Evolutionary conservation across 179 eudicot species (phyloP).

Genomic region (Silene vulgaris): DNA sequence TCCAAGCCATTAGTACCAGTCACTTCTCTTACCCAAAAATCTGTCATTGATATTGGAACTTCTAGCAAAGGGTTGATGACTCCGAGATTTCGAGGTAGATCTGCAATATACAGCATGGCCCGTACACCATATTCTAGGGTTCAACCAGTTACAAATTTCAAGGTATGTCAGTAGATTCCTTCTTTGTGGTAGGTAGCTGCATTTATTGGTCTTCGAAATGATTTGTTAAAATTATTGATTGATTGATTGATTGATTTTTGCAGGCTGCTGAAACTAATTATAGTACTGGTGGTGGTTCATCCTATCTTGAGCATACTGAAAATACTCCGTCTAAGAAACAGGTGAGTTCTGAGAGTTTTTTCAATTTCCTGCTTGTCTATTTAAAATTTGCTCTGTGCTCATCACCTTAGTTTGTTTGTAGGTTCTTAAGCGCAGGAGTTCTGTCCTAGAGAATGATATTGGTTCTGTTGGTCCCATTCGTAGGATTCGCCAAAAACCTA

Average conservation of each 20-base stretch:
- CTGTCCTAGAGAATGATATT: conserved; percentile 64
- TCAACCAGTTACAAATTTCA: conserved; percentile 32
- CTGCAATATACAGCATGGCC: conserved; percentile 84
- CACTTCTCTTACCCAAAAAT: conserved; percentile 35
- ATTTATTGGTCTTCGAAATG: neutral
- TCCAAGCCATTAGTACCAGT: conserved; percentile 36
- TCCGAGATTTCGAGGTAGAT: conserved; percentile 73
- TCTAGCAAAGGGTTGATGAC: conserved; percentile 54
- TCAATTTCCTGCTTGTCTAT: conserved; percentile 2
- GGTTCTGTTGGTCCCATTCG: conserved; percentile 82
- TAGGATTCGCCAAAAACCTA: conserved; percentile 80
- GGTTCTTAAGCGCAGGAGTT: conserved; percentile 81
- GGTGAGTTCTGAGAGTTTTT: conserved; percentile 32
- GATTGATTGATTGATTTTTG: neutral
- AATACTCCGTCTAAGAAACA: conserved; percentile 37
- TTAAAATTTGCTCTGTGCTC: conserved; percentile 21
- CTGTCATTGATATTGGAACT: conserved; percentile 28
- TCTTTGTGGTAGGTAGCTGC: neutral
- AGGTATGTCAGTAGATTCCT: conserved; percentile 34
- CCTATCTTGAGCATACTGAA: conserved; percentile 38
- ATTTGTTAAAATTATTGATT: no score
- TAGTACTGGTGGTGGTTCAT: conserved; percentile 21
- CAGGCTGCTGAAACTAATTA: conserved; percentile 29
- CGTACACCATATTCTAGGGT: conserved; percentile 71
- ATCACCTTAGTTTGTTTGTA: conserved; percentile 27